Base-by-base conservation (phyloP, 2,329 filamentous ascomycete genomes). In the Claviceps arundinis region DNA sequence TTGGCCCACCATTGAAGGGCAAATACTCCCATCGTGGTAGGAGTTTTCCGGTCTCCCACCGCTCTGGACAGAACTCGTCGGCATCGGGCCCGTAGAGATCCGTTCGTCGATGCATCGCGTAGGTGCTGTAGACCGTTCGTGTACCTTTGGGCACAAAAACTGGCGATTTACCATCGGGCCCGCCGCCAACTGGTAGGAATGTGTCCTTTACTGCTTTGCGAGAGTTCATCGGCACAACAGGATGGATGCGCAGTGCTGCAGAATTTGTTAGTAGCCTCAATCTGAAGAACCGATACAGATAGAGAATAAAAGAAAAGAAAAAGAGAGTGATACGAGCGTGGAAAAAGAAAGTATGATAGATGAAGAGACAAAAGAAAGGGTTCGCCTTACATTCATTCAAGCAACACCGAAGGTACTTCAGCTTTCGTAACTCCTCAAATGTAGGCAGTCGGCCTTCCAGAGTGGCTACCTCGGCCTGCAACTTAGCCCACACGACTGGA, bases 131-230 rank as follows among this genome's bases (percentile, higher is more conserved):
- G 4, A 56, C 59, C 14, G 75, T 65, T 0, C 61, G 52, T 1
- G 67, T 66, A n/a, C 73, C 75, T 48, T 73, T 73, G 5, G 64
- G 64, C 2, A 80, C 67, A 53, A 73, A 72, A 16, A 80, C 60
- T 0, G 76, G 75, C 0, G 64, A 62, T 13, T 56, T 60, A 14
- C 73, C 70, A 47, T 76, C 67, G 1, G 63, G 60, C 0, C 77
- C 76, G 43, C 77, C 77, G 19, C 76, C 77, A 0, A 64, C 57
- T 1, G 77, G 76, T 0, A 80, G 64, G 0, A 70, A 64, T 0
- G 74, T 77, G 60, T 78, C 73, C 43, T 62, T 61, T 7, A 67
- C 59, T 0, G 76, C 75, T 37, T 64, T 58, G 24, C 76, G 72
- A 5, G 62, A 62, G 59, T 78, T 79, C 26, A 65, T 56, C 1